phyloP scores from a whole-genome alignment of 495 filamentous ascomycete species.

The Daldinia decipiens region DNA sequence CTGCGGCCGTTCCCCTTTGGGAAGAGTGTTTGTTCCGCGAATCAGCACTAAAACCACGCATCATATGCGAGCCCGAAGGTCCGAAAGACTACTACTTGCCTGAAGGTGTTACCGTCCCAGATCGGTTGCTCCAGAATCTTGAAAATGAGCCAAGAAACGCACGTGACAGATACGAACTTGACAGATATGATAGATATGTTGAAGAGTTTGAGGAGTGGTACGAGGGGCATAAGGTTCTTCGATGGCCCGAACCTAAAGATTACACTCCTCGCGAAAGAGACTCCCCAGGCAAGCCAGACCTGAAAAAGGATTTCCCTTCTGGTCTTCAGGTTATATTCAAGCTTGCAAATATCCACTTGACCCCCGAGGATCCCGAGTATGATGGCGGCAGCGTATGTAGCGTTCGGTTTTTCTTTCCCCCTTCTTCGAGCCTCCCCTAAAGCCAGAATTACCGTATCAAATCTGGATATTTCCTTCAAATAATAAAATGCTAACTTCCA shows the following conservation, averaged over 20 bases:
- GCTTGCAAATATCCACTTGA: conserved; percentile 68
- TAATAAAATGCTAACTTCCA: background rate
- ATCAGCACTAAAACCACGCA: conserved; percentile 7
- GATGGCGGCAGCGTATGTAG: conserved; percentile 39
- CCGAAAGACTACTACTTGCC: conserved; percentile 25
- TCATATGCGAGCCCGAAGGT: conserved; percentile 19
- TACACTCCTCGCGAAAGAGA: conserved; percentile 15
- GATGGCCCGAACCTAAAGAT: conserved; percentile 36
- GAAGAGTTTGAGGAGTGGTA: conserved; percentile 12
- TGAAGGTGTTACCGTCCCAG: conserved; percentile 25
- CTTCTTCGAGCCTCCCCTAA: too few relatives aligned
- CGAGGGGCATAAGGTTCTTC: conserved; percentile 20
- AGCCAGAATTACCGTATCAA: too few relatives aligned
- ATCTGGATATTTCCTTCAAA: background rate
- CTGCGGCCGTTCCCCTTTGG: conserved; percentile 46
- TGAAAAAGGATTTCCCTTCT: conserved; percentile 21
- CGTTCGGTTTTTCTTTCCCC: background rate
- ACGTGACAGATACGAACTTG: background rate
- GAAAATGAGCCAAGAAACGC: conserved; percentile 22
- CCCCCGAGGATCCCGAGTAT: conserved; percentile 62
- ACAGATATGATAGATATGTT: too few relatives aligned
- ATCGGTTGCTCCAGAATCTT: background rate
- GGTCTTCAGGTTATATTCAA: conserved; percentile 72
- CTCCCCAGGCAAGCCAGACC: conserved; percentile 3
- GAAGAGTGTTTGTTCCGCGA: conserved; percentile 24